Evolutionary conservation across 2,329 filamentous ascomycete genomes (phyloP), one percentile per base, ranked within the genome.

Genomic region (Thielaviopsis euricoi): DNA sequence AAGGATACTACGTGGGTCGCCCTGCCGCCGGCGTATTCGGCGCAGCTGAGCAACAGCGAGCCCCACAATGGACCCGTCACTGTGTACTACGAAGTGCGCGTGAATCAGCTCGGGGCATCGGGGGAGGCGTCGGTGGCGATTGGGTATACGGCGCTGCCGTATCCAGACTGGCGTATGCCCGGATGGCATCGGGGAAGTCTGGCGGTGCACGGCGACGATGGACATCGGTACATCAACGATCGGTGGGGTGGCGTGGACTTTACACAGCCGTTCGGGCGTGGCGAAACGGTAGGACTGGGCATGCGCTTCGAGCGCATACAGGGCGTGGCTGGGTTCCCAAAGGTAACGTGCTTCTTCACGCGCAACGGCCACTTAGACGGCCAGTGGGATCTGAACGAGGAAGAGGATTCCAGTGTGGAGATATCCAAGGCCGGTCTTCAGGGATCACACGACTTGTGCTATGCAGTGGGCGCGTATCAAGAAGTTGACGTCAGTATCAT

Each of bases 161-260:
- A 89, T 66, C 87, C 87, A 6, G 75, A 77, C 0, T 91, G 88
- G 72, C 78, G 87, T 7, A 76, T 90, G 60, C 87, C 87, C 0
- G 87, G 87, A 1, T 91, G 87, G 87, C 85, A 93, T 66, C 78
- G 87, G 37, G 87, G 79, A 19, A 85, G 81, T 62, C 65, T 90
- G 15, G 87, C 76, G 1, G 80, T 91, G n/a, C 87, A 91, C 67
- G 82, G 84, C 52, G 87, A 91, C 67, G 87, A 91, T 67, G 87
- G 87, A 0, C 77, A 84, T 64, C 78, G 79, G 67, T 93, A 85
- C 67, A 76, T 89, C 64, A 88, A 89, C 66, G 85, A 91, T 67
- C 75, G 76, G 7, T 85, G 78, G 74, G 87, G 87, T 22, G 87
- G 87, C 19, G 79, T 79, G 62, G 74, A 81, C 58, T 90, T 90